These are phyloP conservation scores for Rhododendron simsii DNA, from an alignment of 148 eudicot genomes.

Conservation along the genomic window DNA sequence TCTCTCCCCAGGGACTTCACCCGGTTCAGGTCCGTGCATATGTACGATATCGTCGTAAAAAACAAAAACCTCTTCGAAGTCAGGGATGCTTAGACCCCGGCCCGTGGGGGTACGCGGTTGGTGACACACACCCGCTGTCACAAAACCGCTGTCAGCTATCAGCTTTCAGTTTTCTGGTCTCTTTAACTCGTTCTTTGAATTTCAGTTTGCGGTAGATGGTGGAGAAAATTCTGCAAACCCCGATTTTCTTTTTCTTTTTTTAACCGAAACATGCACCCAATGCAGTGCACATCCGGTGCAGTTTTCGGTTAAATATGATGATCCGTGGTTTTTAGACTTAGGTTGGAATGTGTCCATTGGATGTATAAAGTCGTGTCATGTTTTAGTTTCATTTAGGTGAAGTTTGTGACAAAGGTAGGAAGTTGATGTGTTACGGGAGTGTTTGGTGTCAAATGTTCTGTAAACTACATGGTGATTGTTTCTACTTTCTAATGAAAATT, in stretches of 20 bases:
- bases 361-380: not conserved
- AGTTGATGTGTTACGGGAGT: not conserved
- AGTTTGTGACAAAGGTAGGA: not conserved
- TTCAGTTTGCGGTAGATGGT: not conserved
- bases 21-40: conserved; percentile 80
- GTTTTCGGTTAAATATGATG: not conserved
- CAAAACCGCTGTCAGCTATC: too few species aligned
- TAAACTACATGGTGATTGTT: not conserved
- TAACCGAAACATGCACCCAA: not conserved
- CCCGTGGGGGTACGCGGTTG: too few species aligned
- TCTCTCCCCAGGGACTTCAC: conserved; percentile 75
- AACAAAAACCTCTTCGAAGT: conserved; percentile 78
- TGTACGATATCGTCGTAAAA: conserved; percentile 92
- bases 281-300: not conserved
- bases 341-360: not conserved
- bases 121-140: not conserved
- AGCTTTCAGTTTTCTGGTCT: not conserved
- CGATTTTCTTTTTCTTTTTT: not conserved
- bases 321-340: not conserved
- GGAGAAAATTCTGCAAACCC: not conserved
- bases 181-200: not conserved
- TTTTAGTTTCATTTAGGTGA: not conserved
- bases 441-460: not conserved
- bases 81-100: conserved; percentile 35
- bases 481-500: not conserved